Base-by-base conservation (phyloP, 768 basidiomycete genomes). In the Tylopilus cervinicoccineus region DNA sequence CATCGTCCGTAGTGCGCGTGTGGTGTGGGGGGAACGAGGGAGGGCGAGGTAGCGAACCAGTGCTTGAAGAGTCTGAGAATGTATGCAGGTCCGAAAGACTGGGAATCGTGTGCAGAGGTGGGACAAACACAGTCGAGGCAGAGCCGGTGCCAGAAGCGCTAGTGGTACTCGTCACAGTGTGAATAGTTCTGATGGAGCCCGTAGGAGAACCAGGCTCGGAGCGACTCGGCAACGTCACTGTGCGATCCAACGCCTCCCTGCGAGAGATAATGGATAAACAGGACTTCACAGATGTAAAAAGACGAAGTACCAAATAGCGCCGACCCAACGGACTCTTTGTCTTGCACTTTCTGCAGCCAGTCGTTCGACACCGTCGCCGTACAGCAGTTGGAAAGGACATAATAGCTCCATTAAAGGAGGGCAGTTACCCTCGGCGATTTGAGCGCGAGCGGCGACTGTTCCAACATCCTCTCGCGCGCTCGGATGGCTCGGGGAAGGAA, bases 271-370 rank as follows among this genome's bases (percentile, higher is more conserved):
- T 53, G 16, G 52, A 41, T 14, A 48, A 38, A 39, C 38, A 2
- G 32, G 2, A 50, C 6, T 27, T 6, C 22, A 0, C 7, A 22
- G 19, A 31, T 20, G 10, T 13, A 27, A 39, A 31, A 22, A 11
- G 19, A 14, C 1, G 72, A 81, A 40, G 1, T 59, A 92, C 93
- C 89, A 93, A 46, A 96, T 78, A 5, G 90, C 80, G 59, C 88
- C 88, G 12, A 94, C 91, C 93, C 93, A 96, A 65, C 86, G 81
- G 43, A 91, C 85, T 56, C 93, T 75, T 64, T 93, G 88, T 49
- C 87, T 66, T 7, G 92, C 77, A 54, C 88, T 93, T 62, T 94
- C 93, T n/a, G 89, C 85, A 6, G 85, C 93, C 22, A 96, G 64
- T 8, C 93, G 70, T 63, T 96, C 93, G 2, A 93, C 83, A 1